These are phyloP conservation scores for Globisporangium radiosum DNA, from an alignment of 352 stramenopile species.

Conservation along the genomic window DNA sequence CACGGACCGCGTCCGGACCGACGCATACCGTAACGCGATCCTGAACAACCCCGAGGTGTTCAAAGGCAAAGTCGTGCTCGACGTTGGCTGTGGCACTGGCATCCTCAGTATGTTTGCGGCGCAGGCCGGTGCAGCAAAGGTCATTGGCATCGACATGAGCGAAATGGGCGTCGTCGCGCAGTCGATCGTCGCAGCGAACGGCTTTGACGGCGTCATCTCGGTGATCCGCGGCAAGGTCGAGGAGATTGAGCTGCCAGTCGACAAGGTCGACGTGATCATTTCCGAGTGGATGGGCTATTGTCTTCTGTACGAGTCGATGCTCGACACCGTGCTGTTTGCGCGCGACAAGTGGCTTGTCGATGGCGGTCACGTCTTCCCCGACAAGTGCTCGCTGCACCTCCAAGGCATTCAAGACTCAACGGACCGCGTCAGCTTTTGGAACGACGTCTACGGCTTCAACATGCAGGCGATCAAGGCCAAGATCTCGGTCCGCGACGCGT, in stretches of 20 bases:
- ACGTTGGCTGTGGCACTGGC: conserved; percentile 96
- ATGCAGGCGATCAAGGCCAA: conserved; percentile 95
- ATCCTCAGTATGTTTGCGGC: conserved; percentile 98
- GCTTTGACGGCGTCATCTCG: conserved; percentile 86
- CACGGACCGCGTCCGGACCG: conserved; percentile 88
- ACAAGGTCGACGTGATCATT: conserved; percentile 95
- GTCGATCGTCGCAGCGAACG: conserved; percentile 94
- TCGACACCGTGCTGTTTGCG: conserved; percentile 95
- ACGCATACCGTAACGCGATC: conserved; percentile 97
- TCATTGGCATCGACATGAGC: conserved; percentile 95
- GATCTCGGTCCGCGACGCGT: conserved; percentile 92
- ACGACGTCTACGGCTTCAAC: conserved; percentile 98
- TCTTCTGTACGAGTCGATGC: conserved; percentile 97
- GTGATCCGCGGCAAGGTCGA: conserved; percentile 95
- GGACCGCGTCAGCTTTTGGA: conserved; percentile 89
- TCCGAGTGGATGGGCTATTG: conserved; percentile 99
- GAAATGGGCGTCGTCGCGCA: conserved; percentile 92
- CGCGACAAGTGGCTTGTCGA: conserved; percentile 94
- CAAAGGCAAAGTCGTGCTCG: conserved; percentile 95
- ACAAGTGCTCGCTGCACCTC: conserved; percentile 96
- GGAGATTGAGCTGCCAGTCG: conserved; percentile 89
- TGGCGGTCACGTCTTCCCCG: conserved; percentile 94
- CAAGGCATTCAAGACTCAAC: conserved; percentile 67
- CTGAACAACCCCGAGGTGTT: conserved; percentile 97
- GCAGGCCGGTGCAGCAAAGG: conserved; percentile 83